phyloP scores from a whole-genome alignment of 106 monocot genomes.

The Acanthochlamys bracteata region DNA sequence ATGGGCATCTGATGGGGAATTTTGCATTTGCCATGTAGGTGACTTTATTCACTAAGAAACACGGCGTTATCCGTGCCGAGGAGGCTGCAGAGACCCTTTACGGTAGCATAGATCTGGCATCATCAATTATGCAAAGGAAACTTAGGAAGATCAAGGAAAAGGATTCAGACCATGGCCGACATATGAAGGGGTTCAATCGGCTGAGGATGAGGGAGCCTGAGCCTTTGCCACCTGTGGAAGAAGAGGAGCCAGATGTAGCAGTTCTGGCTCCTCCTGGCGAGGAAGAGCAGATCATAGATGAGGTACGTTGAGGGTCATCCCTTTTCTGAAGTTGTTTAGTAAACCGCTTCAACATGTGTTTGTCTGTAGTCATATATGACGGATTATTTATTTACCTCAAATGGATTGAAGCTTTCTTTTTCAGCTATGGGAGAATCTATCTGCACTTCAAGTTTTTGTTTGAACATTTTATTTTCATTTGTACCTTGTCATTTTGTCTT shows the following conservation, averaged over 20 bases:
- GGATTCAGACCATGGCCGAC: conserved; percentile 73
- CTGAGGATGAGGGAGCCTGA: conserved; percentile 43
- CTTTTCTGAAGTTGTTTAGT: too few relatives aligned
- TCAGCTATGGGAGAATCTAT: too few relatives aligned
- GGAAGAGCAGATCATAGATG: conserved; percentile 27
- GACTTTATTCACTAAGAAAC: conserved; percentile 80
- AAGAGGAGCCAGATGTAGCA: conserved; percentile 22
- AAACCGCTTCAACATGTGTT: too few relatives aligned
- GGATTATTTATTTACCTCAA: too few relatives aligned
- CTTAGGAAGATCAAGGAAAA: conserved; percentile 98
- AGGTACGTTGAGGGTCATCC: conserved; percentile 26
- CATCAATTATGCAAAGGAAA: conserved; percentile 82
- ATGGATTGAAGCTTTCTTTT: too few relatives aligned
- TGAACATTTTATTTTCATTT: too few relatives aligned
- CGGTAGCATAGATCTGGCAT: conserved; percentile 56
- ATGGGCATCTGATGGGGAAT: background rate
- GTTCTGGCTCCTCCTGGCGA: conserved; percentile 20
- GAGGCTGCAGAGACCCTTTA: conserved; percentile 58
- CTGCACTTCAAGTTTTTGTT: too few relatives aligned
- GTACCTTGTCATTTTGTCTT: too few relatives aligned
- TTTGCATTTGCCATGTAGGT: conserved; percentile 25
- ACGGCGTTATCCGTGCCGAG: conserved; percentile 75
- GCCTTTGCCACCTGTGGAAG: conserved; percentile 7
- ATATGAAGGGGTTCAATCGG: conserved; percentile 72
- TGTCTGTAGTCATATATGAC: too few relatives aligned